Evolutionary conservation across 495 filamentous ascomycete species (phyloP), one percentile per base, ranked within the genome.

Genomic region (Podospora comata): DNA sequence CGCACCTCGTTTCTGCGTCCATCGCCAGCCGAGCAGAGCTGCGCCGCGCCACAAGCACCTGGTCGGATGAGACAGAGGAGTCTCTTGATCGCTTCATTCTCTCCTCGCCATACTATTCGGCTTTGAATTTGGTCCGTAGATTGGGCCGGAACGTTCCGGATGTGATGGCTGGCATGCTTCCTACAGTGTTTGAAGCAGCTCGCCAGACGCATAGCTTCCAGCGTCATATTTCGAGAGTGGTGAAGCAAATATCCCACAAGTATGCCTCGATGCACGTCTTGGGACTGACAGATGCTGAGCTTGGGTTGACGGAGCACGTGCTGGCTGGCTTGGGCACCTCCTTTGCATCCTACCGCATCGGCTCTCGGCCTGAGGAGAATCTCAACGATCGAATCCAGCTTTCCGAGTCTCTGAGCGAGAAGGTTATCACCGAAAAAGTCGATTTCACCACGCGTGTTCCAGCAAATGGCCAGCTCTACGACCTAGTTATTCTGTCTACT

Each of bases 191-290:
- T n/a, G 59, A 75, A 2, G 75, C 79, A 61, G 77, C 76, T 5
- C 67, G 71, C 11, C 67, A 78, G 28, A 64, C 80, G 18, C 59
- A 66, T 3, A 62, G 28, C 4, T 79, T 79, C 59, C 75, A 79
- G 53, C 66, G 66, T 5, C 77, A 81, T 30, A 32, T 83, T 4
- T 74, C 77, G 15, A 74, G 78, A 2, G 72, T 82, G 9, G 73
- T 74, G 20, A 67, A 68, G 54, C 81, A 84, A 68, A 79, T 83
- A 18, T 69, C 71, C 0, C 81, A 84, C 75, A 75, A 77, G 48
- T 79, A 80, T 32, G 75, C 81, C 6, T 70, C 66, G 7, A 81
- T 82, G 79, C 75, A 78, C n/a, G 77, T 84, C 32, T 74, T 84
- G 11, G 75, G 72, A 0, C 57, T 83, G 9, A 73, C 74, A 5